Evolutionary conservation across 169 alveolate species (phyloP), one percentile per base, ranked within the genome.

Genomic region (Plasmodium adleri): DNA sequence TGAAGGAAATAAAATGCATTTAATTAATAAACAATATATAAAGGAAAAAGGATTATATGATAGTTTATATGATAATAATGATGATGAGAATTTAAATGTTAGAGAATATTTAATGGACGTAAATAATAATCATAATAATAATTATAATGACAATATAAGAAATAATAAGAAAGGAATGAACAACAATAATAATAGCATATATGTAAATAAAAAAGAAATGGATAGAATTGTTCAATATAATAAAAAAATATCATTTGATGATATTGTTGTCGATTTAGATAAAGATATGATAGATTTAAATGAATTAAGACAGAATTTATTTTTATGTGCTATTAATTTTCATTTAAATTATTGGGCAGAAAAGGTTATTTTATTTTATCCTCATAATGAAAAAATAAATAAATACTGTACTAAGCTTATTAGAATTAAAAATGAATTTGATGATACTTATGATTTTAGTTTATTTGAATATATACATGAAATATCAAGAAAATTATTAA

Each of bases 271-370:
- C 3, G 91, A 83, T 68, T 68, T 83, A 67, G 91, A 83, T 45
- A 68, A 62, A 68, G 91, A 83, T 68, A 49, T 83, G 13, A 43
- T 83, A 5, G 91, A 83, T 49, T 3, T 83, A 28, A 54, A 83
- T 20, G 91, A 83, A 12, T 50, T 83, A 26, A 67, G 73, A 68
- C 43, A 68, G 8, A 54, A 83, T n/a, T 56, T 83, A 67, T 68
- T 83, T 67, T 68, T 83, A 58, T 83, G 91, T 67, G 91, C 70
- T n/a, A 32, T 83, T 39, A 83, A 83, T 83, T 83, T 83, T 67
- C 91, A 83, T 26, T 49, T 83, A 3, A 54, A 67, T 28, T 83
- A 83, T 60, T 83, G 91, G 91, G 91, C 91, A 56, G 85, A 83
- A 68, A 83, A 83, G 28, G 91, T 83, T 83, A 83, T 83, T 22